Percentiles rank a stretch among this genome's conserved stretches.
phyloP scores from a whole-genome alignment of 2,329 filamentous ascomycete genomes.

The Escovopsis sp. region DNA sequence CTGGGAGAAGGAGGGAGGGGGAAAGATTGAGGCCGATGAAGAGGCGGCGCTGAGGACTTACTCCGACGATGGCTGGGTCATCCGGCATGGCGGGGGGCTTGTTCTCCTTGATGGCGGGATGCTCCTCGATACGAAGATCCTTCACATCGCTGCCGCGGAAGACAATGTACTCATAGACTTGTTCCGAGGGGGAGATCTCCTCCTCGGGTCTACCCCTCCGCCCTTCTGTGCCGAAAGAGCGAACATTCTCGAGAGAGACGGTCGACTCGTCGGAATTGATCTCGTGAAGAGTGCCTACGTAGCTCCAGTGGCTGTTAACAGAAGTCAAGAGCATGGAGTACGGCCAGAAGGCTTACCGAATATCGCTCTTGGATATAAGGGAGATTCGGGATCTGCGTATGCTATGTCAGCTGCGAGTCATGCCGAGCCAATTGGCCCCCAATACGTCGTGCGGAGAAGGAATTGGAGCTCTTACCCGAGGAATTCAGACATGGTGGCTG shows the following conservation, averaged over 20 bases:
- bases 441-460: neutral
- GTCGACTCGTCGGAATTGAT: constrained; percentile 97
- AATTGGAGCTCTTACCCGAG: constrained; percentile 33
- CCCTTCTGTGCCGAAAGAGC: constrained; percentile 87
- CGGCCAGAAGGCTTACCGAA: constrained; percentile 50
- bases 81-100: constrained; percentile 69
- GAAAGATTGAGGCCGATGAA: neutral
- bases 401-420: neutral
- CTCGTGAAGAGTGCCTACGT: constrained; percentile 89
- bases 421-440: neutral
- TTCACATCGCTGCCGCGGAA: constrained; percentile 98
- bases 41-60: constrained; percentile 42
- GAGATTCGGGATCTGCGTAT: constrained; percentile 70
- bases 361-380: constrained; percentile 93
- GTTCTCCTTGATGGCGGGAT: constrained; percentile 58
- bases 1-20: constrained; percentile 17
- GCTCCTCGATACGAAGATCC: constrained; percentile 85
- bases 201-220: constrained; percentile 64
- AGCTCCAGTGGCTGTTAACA: constrained; percentile 42
- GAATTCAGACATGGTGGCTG: constrained; percentile 42
- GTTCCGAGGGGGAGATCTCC: constrained; percentile 71
- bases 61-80: constrained; percentile 91
- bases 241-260: constrained; percentile 92
- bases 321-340: constrained; percentile 6
- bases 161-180: constrained; percentile 96